Percentiles rank a stretch among this genome's conserved stretches.
phyloP scores from a whole-genome alignment of 768 basidiomycete species.

The Xanthoconium stramineum region DNA sequence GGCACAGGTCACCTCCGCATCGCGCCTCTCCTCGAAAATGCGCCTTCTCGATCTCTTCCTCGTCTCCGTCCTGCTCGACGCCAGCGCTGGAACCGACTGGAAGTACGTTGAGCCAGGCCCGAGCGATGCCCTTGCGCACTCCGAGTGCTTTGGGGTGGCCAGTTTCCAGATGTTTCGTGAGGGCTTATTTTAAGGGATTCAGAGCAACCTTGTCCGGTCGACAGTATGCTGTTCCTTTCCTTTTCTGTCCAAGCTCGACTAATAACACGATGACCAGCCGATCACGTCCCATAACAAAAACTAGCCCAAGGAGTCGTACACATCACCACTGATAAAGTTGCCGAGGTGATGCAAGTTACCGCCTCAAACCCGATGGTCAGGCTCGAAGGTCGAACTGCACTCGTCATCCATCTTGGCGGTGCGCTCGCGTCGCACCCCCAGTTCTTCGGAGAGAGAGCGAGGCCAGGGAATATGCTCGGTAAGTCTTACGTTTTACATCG shows the following conservation, averaged over 20 bases:
- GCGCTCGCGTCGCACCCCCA: slow-evolving; percentile 64
- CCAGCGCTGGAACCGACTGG: slow-evolving; percentile 88
- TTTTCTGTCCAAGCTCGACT: background rate
- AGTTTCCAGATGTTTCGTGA: slow-evolving; percentile 55
- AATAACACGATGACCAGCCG: background rate
- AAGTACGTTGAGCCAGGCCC: slow-evolving; percentile 58
- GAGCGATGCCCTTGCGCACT: slow-evolving; percentile 38
- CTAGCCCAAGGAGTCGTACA: slow-evolving; percentile 68
- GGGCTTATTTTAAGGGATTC: slow-evolving; percentile 69
- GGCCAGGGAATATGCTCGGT: slow-evolving; percentile 86
- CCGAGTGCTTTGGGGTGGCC: slow-evolving; percentile 45
- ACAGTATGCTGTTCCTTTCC: slow-evolving; percentile 50
- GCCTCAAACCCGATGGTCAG: slow-evolving; percentile 84
- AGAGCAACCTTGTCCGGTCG: slow-evolving; percentile 66
- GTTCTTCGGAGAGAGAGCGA: slow-evolving; percentile 71
- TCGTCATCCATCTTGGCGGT: slow-evolving; percentile 68
- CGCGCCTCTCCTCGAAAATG: slow-evolving; percentile 49
- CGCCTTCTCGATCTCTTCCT: slow-evolving; percentile 88
- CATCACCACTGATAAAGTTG: slow-evolving; percentile 57
- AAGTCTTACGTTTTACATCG: background rate
- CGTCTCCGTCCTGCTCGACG: slow-evolving; percentile 91
- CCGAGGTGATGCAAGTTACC: slow-evolving; percentile 75
- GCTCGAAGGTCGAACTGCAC: slow-evolving; percentile 79
- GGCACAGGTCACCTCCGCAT: slow-evolving; percentile 68
- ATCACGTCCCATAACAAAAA: background rate